phyloP scores from a whole-genome alignment of 257 asterid species.

The Nicotiana noctiflora region DNA sequence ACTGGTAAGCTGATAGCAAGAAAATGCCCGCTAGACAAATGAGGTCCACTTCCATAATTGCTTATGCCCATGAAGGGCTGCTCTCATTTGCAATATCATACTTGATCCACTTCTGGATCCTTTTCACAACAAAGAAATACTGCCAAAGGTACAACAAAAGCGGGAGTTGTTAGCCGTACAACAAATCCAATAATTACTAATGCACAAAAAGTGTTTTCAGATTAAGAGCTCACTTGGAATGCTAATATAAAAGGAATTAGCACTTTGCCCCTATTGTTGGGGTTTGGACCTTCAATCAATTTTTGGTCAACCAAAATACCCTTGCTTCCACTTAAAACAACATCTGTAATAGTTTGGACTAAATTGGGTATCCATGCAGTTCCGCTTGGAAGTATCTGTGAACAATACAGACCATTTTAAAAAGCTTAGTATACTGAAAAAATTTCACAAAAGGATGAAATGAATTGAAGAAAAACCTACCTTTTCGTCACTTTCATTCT shows the following conservation, averaged over 20 bases:
- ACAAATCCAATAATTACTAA: background rate
- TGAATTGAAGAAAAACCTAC: slow-evolving; percentile 20
- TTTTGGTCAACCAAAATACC: slow-evolving; percentile 67
- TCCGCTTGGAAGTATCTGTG: slow-evolving; percentile 78
- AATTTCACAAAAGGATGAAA: background rate
- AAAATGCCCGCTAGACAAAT: background rate
- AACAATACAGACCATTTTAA: background rate
- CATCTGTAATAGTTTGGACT: slow-evolving; percentile 55
- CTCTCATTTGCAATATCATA: slow-evolving; percentile 48
- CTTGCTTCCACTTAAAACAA: slow-evolving; percentile 51
- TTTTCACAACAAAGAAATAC: slow-evolving; percentile 64
- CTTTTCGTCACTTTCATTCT: slow-evolving; percentile 90
- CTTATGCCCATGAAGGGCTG: slow-evolving; percentile 49
- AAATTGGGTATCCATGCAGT: slow-evolving; percentile 77
- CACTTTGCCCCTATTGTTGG: slow-evolving; percentile 64
- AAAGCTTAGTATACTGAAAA: background rate
- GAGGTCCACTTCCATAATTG: background rate
- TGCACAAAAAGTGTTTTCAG: background rate
- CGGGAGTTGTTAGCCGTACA: background rate
- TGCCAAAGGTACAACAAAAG: slow-evolving; percentile 18
- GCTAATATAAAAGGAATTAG: slow-evolving; percentile 72
- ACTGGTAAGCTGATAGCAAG: background rate
- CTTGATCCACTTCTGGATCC: slow-evolving; percentile 55
- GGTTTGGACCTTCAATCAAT: slow-evolving; percentile 87
- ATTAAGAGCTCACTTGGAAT: slow-evolving; percentile 49